phyloP scores from a whole-genome alignment of 78 protist species.

The Speleostelium caveatum region DNA sequence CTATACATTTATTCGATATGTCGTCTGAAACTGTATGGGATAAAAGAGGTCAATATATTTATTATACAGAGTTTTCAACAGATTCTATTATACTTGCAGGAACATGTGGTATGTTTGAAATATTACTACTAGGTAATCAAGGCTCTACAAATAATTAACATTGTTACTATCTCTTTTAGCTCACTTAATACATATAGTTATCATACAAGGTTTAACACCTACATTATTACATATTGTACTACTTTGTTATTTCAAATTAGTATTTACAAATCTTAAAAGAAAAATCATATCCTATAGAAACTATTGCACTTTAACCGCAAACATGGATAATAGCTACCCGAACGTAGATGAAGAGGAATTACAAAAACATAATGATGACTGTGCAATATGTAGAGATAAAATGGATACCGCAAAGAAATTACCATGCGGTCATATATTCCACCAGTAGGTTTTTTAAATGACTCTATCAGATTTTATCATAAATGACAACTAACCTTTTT shows the following conservation, averaged over 20 bases:
- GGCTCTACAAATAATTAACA: not conserved
- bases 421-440: slow-evolving; percentile 86
- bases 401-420: slow-evolving; percentile 83
- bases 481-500: not conserved
- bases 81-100: slow-evolving; percentile 80
- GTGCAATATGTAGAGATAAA: slow-evolving; percentile 87
- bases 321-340: slow-evolving; percentile 71
- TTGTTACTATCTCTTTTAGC: not conserved
- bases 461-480: not conserved
- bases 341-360: slow-evolving; percentile 64
- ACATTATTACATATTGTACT: slow-evolving; percentile 83
- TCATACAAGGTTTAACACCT: slow-evolving; percentile 80
- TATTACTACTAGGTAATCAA: not conserved
- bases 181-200: slow-evolving; percentile 82
- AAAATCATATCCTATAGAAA: slow-evolving; percentile 79
- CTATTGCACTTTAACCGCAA: slow-evolving; percentile 71
- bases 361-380: slow-evolving; percentile 68
- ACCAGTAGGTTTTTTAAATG: slow-evolving; percentile 45
- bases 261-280: slow-evolving; percentile 55
- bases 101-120: slow-evolving; percentile 48
- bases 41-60: slow-evolving; percentile 75
- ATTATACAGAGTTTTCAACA: slow-evolving; percentile 86
- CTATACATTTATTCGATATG: slow-evolving; percentile 88
- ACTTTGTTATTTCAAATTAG: slow-evolving; percentile 71
- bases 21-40: slow-evolving; percentile 81